Evolutionary conservation across 148 eudicot genomes (phyloP), one percentile per base, ranked within the genome.

Genomic region (Rhododendron vialii): DNA sequence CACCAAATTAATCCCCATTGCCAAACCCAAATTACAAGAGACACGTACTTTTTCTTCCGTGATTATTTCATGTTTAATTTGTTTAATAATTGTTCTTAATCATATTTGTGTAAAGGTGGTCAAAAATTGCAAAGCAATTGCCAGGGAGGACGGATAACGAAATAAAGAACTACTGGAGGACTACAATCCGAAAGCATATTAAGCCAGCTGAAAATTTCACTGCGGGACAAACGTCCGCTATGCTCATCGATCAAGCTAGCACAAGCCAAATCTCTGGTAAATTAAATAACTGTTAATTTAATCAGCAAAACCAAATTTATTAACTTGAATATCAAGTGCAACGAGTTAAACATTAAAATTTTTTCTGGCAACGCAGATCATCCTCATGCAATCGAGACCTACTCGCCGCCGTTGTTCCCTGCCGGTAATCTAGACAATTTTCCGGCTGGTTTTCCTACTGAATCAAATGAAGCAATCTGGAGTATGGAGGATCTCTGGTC

Each of bases 141-240:
- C 96, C 98, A 0, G 96, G 98, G 83, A 90, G 98, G 85, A 95
- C 98, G 1, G 98, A 95, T 63, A 95, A 95, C n/a, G 98, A 95
- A 83, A 95, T 95, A 87, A 95, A 95, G 83, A 95, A 95, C 35
- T 95, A 86, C 43, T 95, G 98, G 98, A 89, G 98, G 89, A 95
- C 98, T 13, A 88, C 96, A 91, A 94, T 96, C 76, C 98, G 94
- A 45, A 96, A 96, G 89, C 98, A 96, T 83, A 87, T 94, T 5
- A 96, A 93, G 89, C 94, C 90, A 55, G 81, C 74, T 20, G 84
- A 86, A 73, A 50, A 36, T 33, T 69, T 51, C 57, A 1, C 30
- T 1, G 84, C 45, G 5, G 84, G 71, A 13, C 87, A 81, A 86
- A 74, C 22, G 15, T 53, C 79, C 38, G 67, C 50, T 28, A 71